Evolutionary conservation across 306 rosid genomes (phyloP).

Genomic region (Chamaecrista fasciculata): DNA sequence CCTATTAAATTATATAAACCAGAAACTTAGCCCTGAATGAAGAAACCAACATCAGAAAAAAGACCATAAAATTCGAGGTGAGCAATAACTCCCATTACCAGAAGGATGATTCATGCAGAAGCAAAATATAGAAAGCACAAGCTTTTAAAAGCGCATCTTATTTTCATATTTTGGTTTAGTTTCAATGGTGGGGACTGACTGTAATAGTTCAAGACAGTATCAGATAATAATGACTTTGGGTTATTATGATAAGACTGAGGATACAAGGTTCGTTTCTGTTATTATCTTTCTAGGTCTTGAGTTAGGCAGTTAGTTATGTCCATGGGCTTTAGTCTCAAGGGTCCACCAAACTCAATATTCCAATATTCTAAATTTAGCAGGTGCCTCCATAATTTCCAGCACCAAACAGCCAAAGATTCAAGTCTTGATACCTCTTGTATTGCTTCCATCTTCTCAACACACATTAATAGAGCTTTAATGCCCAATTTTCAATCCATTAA

Average conservation of each 20-base stretch:
- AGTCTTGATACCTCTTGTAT: not conserved
- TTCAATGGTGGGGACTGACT: not conserved
- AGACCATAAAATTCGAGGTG: constrained; percentile 3
- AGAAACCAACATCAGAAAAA: constrained; percentile 15
- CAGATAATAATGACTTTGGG: not conserved
- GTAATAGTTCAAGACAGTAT: not conserved
- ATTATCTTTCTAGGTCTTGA: not conserved
- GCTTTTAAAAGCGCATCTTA: not conserved
- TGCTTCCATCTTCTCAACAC: not conserved
- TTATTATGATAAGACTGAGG: not conserved
- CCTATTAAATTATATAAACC: constrained; percentile 47
- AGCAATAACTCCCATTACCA: constrained; percentile 20
- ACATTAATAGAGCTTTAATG: not conserved
- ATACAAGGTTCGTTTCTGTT: not conserved
- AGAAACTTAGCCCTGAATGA: constrained; percentile 15
- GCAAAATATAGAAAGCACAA: not conserved
- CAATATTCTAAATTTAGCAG: not conserved
- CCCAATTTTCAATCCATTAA: not conserved
- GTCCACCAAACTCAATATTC: not conserved
- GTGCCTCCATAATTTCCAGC: not conserved
- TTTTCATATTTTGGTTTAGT: not conserved
- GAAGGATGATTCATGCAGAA: not conserved
- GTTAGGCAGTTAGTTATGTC: not conserved
- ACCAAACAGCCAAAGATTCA: not conserved
- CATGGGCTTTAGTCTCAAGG: not conserved